phyloP scores from a whole-genome alignment of 306 rosid genomes.

The Carpinus viminea region DNA sequence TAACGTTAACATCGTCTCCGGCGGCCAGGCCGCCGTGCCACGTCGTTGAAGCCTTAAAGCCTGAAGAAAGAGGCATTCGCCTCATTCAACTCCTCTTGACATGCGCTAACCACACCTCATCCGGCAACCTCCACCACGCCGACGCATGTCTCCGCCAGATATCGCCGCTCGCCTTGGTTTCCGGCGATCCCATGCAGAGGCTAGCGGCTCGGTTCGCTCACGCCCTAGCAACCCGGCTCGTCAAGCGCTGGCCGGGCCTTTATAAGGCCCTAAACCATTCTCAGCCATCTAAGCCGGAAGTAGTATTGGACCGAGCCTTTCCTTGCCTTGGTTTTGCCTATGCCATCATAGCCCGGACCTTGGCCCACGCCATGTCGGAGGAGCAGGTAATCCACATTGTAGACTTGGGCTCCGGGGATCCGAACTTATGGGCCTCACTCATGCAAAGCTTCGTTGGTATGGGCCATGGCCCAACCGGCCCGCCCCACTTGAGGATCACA shows the following conservation, averaged over 20 bases:
- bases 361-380: conserved; percentile 3
- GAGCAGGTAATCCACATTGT: conserved; percentile 14
- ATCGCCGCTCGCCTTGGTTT: conserved; percentile 17
- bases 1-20: background rate
- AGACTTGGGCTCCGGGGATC: conserved; percentile 20
- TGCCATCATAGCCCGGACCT: conserved; percentile 13
- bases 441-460: background rate
- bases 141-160: conserved; percentile 32
- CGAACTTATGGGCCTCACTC: conserved; percentile 14
- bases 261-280: conserved; percentile 11
- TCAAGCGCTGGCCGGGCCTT: conserved; percentile 24
- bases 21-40: background rate
- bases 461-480: conserved; percentile 1
- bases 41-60: background rate
- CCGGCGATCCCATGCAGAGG: conserved; percentile 33
- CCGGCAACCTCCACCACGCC: conserved; percentile 29
- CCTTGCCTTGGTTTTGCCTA: conserved; percentile 17
- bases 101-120: conserved; percentile 22
- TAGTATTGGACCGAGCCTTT: background rate
- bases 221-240: conserved; percentile 11
- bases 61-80: conserved; percentile 19
- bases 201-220: conserved; percentile 27
- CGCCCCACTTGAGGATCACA: conserved; percentile 22
- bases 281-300: background rate
- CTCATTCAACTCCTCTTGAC: conserved; percentile 29